phyloP scores from a whole-genome alignment of 768 basidiomycete genomes.

The Mycena sanguinolenta region DNA sequence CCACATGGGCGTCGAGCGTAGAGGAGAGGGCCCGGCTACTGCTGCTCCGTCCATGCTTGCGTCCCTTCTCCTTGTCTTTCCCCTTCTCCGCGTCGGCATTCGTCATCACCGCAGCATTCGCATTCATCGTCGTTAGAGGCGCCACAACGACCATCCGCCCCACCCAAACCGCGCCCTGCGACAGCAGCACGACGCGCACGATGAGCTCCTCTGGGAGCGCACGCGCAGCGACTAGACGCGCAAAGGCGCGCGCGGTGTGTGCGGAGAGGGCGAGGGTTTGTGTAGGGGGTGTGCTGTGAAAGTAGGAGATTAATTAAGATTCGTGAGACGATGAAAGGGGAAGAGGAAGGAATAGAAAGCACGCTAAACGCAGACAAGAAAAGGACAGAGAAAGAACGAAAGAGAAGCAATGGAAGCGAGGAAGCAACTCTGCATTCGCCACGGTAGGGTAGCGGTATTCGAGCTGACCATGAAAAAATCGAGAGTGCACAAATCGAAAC shows the following conservation, averaged over 20 bases:
- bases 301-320: not conserved
- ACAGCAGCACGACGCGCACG: conserved; percentile 29
- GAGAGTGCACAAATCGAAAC: no score
- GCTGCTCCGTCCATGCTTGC: not conserved
- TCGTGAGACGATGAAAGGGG: not conserved
- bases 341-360: not conserved
- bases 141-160: conserved; percentile 15
- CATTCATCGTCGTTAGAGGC: no score
- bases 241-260: conserved; percentile 28
- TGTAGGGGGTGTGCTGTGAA: conserved; percentile 8
- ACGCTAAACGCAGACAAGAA: no score
- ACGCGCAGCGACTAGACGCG: conserved; percentile 26
- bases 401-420: no score
- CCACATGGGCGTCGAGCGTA: no score
- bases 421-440: no score
- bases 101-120: no score
- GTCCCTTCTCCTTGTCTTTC: not conserved
- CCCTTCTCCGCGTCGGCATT: no score
- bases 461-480: no score
- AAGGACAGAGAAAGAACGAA: no score
- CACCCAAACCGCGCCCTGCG: conserved; percentile 36
- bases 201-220: conserved; percentile 37
- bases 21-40: no score
- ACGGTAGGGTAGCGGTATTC: no score
- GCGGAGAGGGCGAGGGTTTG: conserved; percentile 20